Evolutionary conservation across 1,284 basidiomycete genomes (phyloP).

Genomic region (Boletus smithii): DNA sequence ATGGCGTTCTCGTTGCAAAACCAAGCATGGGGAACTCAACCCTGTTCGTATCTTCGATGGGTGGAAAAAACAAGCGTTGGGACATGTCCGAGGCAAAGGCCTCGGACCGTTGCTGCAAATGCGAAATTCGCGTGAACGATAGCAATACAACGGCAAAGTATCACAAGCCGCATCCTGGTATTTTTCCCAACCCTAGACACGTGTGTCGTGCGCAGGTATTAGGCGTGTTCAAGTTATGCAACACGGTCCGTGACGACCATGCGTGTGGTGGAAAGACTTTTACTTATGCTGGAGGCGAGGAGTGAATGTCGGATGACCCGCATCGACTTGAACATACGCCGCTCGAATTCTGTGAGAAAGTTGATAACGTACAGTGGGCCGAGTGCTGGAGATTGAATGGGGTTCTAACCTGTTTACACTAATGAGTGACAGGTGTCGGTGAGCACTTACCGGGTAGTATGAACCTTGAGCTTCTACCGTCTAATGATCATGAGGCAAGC

Average conservation of each 20-base stretch:
- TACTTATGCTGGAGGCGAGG: neutral
- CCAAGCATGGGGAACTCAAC: conserved; percentile 11
- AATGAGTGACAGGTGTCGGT: neutral
- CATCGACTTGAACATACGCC: too few species aligned
- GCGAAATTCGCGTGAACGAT: conserved; percentile 7
- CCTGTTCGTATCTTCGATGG: conserved; percentile 9
- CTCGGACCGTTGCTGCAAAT: neutral
- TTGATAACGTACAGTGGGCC: neutral
- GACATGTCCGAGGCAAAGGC: neutral
- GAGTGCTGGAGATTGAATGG: neutral
- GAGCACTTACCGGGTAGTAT: too few species aligned
- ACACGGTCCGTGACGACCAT: neutral
- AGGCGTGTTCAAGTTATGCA: neutral
- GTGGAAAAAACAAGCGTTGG: neutral
- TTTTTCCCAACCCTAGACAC: conserved; percentile 3
- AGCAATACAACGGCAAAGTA: neutral
- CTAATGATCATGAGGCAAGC: too few species aligned
- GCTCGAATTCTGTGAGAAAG: too few species aligned
- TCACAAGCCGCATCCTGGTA: neutral
- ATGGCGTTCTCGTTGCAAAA: neutral
- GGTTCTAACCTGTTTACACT: neutral
- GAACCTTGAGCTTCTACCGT: too few species aligned
- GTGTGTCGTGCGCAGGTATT: too few species aligned
- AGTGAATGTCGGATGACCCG: neutral
- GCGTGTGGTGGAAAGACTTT: neutral